Evolutionary conservation across 768 basidiomycete species (phyloP), one percentile per base, ranked within the genome.

Genomic region (Lactifluus subvellereus): DNA sequence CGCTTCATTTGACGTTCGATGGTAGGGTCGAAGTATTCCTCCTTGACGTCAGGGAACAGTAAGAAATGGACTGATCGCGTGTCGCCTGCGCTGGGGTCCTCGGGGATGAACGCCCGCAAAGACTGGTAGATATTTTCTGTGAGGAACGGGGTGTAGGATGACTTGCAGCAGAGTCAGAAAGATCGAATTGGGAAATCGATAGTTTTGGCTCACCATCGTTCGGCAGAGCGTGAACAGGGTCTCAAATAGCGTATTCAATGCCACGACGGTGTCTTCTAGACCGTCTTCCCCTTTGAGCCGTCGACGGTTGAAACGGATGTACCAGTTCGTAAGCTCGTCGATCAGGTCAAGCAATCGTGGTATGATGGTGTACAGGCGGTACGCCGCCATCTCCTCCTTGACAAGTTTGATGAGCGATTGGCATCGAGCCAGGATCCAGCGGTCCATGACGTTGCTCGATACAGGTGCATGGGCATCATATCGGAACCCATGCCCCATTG

Each of bases 251-350:
- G 97, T 98, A 73, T 98, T 98, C 71, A 98, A 78, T 18, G 96
- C 97, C 20, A 86, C 76, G 16, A 85, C 72, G 8, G 94, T 94
- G 69, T 98, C 96, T 66, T 93, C 90, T 60, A 81, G 79, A 2
- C 96, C 91, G 69, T 93, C 89, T 73, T 96, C 91, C 50, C 97
- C 97, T 80, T 99, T 99, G 64, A 99, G 78, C 16, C 97, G 84
- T 68, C 88, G 88, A 49, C 97, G 87, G 76, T 99, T 99, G 79
- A 98, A 98, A 53, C 97, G 93, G 72, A 99, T 98, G 76, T 99
- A 99, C 94, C 95, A 98, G 73, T 99, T 99, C 22, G 97, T 99
- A 62, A 98, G 80, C 74, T 98, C 97, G 68, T 96, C 93, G 35
- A 99, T 83, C 61, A 99, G 86, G 66, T 91, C 89, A 62, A 98